Evolutionary conservation across 2,329 filamentous ascomycete species (phyloP).

Genomic region (Colletotrichum tanaceti): DNA sequence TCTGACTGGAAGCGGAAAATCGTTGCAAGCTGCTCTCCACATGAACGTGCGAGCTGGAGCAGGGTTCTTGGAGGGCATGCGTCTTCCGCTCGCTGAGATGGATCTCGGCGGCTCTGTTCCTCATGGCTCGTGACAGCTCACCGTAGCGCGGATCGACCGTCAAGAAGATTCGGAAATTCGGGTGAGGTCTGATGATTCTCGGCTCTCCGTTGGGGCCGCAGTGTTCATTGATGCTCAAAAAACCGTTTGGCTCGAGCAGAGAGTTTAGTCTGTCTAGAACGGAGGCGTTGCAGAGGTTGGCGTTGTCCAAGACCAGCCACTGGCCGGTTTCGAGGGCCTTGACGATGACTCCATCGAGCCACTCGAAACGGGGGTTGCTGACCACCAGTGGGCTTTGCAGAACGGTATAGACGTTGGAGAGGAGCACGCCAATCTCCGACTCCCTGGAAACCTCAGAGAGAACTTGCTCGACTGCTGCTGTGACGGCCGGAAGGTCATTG

Average conservation of each 20-base stretch:
- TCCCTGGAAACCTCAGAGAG: slow-evolving; percentile 55
- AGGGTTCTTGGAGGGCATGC: slow-evolving; percentile 48
- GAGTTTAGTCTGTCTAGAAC: slow-evolving; percentile 96
- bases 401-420: slow-evolving; percentile 62
- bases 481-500: slow-evolving; percentile 53
- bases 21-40: slow-evolving; percentile 64
- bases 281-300: slow-evolving; percentile 94
- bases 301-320: slow-evolving; percentile 96
- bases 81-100: slow-evolving; percentile 69
- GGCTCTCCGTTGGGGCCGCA: slow-evolving; percentile 84
- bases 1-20: slow-evolving; percentile 54
- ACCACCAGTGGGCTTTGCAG: slow-evolving; percentile 67
- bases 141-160: slow-evolving; percentile 93
- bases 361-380: slow-evolving; percentile 87
- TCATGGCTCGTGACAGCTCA: slow-evolving; percentile 94
- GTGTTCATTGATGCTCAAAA: slow-evolving; percentile 92
- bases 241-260: slow-evolving; percentile 88
- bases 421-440: slow-evolving; percentile 59
- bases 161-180: slow-evolving; percentile 90
- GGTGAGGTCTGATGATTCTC: slow-evolving; percentile 82
- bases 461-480: slow-evolving; percentile 54
- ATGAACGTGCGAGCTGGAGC: slow-evolving; percentile 55
- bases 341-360: slow-evolving; percentile 93
- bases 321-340: slow-evolving; percentile 86
- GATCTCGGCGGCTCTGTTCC: slow-evolving; percentile 93